Conservation (phyloP, 2,329 filamentous ascomycete genomes). For the Calonectria multiphialidica region DNA sequence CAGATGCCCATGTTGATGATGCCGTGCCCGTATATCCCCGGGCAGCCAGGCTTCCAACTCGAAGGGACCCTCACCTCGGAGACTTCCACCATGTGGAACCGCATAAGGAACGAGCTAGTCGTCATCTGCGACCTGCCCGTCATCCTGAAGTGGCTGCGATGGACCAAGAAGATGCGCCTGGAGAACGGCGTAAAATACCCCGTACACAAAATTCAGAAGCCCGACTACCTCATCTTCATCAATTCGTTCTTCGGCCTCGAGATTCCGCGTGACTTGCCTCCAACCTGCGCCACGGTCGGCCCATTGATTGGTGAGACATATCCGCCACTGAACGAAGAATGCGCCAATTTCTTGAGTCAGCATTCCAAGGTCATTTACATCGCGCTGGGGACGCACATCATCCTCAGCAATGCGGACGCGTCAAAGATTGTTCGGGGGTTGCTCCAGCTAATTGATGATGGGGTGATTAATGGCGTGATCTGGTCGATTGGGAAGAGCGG, state of each 20-base stretch:
- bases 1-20: conserved; percentile 54
- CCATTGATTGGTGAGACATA: conserved; percentile 54
- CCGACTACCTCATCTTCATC: conserved; percentile 54
- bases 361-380: conserved; percentile 53
- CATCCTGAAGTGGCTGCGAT: conserved; percentile 45
- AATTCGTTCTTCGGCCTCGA: conserved; percentile 59
- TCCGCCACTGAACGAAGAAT: conserved; percentile 42
- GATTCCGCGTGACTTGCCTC: conserved; percentile 54
- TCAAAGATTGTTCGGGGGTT: conserved; percentile 49
- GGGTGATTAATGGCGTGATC: conserved; percentile 53
- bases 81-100: conserved; percentile 50
- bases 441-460: conserved; percentile 35
- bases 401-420: conserved; percentile 45
- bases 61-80: conserved; percentile 51
- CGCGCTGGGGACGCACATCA: conserved; percentile 57
- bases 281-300: conserved; percentile 52
- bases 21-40: conserved; percentile 53
- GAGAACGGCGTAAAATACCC: conserved; percentile 45
- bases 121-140: conserved; percentile 44
- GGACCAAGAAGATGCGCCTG: conserved; percentile 47
- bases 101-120: conserved; percentile 50
- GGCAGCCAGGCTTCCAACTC: conserved; percentile 54
- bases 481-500: conserved; percentile 45
- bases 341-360: conserved; percentile 45
- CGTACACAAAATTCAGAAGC: conserved; percentile 46